phyloP scores from a whole-genome alignment of 2,329 filamentous ascomycete genomes.

The Aspergillus sclerotialis region DNA sequence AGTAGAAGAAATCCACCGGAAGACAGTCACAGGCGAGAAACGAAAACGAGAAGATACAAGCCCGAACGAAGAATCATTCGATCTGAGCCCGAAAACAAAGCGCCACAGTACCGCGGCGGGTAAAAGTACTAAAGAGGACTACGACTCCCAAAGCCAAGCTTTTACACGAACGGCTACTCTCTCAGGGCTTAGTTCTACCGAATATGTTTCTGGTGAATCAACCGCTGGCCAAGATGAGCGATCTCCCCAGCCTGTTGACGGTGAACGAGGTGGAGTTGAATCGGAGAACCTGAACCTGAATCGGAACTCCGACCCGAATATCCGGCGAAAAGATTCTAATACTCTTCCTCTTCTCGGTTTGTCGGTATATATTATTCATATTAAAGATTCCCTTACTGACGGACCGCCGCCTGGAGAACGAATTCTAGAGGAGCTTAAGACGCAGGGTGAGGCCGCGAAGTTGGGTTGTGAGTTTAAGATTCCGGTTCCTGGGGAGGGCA shows the following conservation, averaged over 20 bases:
- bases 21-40: constrained; percentile 30
- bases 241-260: constrained; percentile 3
- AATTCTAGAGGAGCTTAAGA: constrained; percentile 63
- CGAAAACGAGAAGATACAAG: constrained; percentile 30
- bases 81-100: constrained; percentile 20
- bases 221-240: background rate
- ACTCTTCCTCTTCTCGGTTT: constrained; percentile 59
- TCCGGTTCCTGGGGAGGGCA: constrained; percentile 57
- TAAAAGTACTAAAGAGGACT: background rate
- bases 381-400: constrained; percentile 79
- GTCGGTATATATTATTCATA: constrained; percentile 81
- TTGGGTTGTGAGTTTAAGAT: constrained; percentile 77
- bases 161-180: background rate
- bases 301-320: background rate
- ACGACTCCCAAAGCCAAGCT: background rate
- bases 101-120: constrained; percentile 8
- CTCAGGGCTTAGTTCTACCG: constrained; percentile 1
- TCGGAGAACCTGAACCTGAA: constrained; percentile 1
- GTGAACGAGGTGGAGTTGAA: constrained; percentile 9
- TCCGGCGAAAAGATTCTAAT: constrained; percentile 11
- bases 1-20: constrained; percentile 41
- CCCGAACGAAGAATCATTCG: constrained; percentile 11
- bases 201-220: background rate
- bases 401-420: constrained; percentile 56
- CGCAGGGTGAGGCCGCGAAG: constrained; percentile 56